phyloP scores from a whole-genome alignment of 78 protist species.

The Polysphondylium violaceum region DNA sequence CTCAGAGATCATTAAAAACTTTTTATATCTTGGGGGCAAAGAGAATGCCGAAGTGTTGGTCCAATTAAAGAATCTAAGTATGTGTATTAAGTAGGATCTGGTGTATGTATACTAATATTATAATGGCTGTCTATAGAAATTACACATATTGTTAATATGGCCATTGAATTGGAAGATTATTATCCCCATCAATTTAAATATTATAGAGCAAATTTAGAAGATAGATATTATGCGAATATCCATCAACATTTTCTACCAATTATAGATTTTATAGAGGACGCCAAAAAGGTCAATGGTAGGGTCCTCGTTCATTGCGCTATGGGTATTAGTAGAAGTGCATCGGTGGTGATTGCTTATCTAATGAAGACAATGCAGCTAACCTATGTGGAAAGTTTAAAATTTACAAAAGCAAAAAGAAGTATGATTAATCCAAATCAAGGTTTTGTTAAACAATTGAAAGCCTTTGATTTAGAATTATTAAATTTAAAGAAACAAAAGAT shows the following conservation, averaged over 20 bases:
- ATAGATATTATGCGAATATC: constrained; percentile 43
- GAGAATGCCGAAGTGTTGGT: constrained; percentile 22
- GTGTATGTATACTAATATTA: background rate
- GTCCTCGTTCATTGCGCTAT: constrained; percentile 83
- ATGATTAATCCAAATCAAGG: constrained; percentile 58
- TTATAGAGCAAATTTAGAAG: constrained; percentile 65
- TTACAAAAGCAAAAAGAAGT: constrained; percentile 13
- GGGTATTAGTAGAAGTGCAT: constrained; percentile 81
- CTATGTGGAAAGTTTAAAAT: background rate
- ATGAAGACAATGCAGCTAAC: constrained; percentile 29
- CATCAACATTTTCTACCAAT: constrained; percentile 25
- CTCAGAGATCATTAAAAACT: constrained; percentile 49
- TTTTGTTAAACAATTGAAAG: constrained; percentile 42
- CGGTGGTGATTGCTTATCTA: constrained; percentile 74
- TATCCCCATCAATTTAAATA: constrained; percentile 68
- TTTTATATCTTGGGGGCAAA: constrained; percentile 55
- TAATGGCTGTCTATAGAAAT: constrained; percentile 56
- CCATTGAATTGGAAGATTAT: constrained; percentile 57
- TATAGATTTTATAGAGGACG: constrained; percentile 34
- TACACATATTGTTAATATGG: constrained; percentile 82
- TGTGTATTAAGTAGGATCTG: background rate
- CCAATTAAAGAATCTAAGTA: constrained; percentile 59
- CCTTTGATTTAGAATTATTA: background rate
- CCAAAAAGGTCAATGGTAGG: constrained; percentile 19
- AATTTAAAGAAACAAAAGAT: background rate